Percentiles rank a stretch among this genome's conserved stretches.
phyloP scores from a whole-genome alignment of 495 filamentous ascomycete species.

The Lasiosphaeris hirsuta region DNA sequence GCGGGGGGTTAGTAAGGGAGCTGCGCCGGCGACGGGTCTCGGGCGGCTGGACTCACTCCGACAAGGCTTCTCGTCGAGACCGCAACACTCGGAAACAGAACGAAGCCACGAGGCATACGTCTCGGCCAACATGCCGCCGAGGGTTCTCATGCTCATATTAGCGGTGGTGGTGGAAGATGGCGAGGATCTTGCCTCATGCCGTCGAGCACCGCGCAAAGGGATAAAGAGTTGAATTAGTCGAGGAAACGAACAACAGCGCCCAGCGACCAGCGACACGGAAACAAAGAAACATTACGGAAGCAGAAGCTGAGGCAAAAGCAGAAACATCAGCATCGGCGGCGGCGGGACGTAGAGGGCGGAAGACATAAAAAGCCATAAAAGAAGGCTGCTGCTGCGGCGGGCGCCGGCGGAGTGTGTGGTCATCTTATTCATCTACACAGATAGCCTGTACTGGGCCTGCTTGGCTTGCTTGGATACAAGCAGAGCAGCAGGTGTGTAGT shows the following conservation, averaged over 20 bases:
- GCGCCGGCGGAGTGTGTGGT: slow-evolving; percentile 7
- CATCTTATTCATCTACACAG: slow-evolving; percentile 20
- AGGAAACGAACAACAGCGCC: slow-evolving; percentile 20
- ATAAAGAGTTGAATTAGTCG: neutral
- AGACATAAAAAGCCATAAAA: neutral
- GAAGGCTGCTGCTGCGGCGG: neutral
- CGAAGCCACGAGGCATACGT: slow-evolving; percentile 39
- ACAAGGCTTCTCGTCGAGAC: slow-evolving; percentile 36
- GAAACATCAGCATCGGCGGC: slow-evolving; percentile 9
- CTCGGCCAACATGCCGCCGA: slow-evolving; percentile 39
- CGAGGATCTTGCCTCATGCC: slow-evolving; percentile 16
- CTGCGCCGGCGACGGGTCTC: neutral
- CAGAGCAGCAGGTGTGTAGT: slow-evolving; percentile 25
- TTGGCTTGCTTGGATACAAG: slow-evolving; percentile 21
- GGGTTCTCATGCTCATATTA: slow-evolving; percentile 32
- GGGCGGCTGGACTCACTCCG: slow-evolving; percentile 21
- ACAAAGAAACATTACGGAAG: slow-evolving; percentile 6
- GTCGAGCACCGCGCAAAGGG: neutral
- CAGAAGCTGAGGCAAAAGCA: slow-evolving; percentile 4
- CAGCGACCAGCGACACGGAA: slow-evolving; percentile 33
- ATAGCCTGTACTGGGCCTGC: slow-evolving; percentile 4
- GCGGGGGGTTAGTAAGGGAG: slow-evolving; percentile 5
- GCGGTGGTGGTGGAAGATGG: slow-evolving; percentile 13
- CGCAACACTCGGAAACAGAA: slow-evolving; percentile 42
- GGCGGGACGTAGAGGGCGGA: neutral